A percentile compares a stretch with the other conserved stretches of the same genome.
Evolutionary conservation across 176 grass and related monocot species (phyloP).

Genomic region (Cocos nucifera): DNA sequence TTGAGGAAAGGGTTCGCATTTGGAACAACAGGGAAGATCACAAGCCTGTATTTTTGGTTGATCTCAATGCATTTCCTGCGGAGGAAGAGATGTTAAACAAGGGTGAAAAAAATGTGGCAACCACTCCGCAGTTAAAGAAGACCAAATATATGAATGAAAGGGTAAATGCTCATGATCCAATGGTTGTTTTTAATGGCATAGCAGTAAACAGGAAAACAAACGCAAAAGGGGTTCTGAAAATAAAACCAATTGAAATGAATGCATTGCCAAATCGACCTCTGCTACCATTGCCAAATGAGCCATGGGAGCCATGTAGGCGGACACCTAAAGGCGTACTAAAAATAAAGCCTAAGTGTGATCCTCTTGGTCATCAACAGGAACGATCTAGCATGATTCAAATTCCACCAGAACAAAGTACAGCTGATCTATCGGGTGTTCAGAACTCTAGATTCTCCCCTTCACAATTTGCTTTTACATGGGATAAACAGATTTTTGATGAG

Average conservation of each 20-base stretch:
- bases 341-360: slow-evolving; percentile 35
- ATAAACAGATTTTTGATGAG: slow-evolving; percentile 17
- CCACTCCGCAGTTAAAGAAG: slow-evolving; percentile 30
- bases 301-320: slow-evolving; percentile 17
- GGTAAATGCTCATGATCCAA: slow-evolving; percentile 13
- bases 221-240: slow-evolving; percentile 26
- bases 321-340: slow-evolving; percentile 61
- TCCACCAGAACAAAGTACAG: slow-evolving; percentile 19
- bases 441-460: slow-evolving; percentile 16
- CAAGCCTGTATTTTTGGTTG: slow-evolving; percentile 32
- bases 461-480: slow-evolving; percentile 27
- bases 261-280: slow-evolving; percentile 24
- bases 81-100: slow-evolving; percentile 26
- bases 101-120: slow-evolving; percentile 9
- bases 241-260: slow-evolving; percentile 30
- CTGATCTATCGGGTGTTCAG: slow-evolving; percentile 25
- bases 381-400: slow-evolving; percentile 13
- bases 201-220: slow-evolving; percentile 23
- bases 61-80: slow-evolving; percentile 32
- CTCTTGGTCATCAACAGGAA: slow-evolving; percentile 5
- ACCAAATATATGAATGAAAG: slow-evolving; percentile 24
- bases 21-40: slow-evolving; percentile 24
- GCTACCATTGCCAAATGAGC: not conserved
- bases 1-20: slow-evolving; percentile 38
- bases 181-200: not conserved